Evolutionary conservation across 352 stramenopile species (phyloP), one percentile per base, ranked within the genome.

Genomic region (Lagenidium sp.): DNA sequence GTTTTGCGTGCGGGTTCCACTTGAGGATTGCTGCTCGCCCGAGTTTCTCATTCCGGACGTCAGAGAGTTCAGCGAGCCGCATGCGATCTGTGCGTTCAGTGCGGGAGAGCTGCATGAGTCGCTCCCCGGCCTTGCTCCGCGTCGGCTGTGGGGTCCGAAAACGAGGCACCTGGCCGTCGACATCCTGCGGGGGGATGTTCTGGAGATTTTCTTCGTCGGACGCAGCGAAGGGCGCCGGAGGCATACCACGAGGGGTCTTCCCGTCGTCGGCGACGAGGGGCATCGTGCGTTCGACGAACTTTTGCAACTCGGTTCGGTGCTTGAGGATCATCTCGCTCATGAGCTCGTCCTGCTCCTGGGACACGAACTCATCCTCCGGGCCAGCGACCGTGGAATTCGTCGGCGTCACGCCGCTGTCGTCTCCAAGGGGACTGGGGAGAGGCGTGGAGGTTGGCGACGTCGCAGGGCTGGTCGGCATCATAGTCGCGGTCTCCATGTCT

Each of bases 51-150:
- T 71, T 70, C 24, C 76, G 69, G 36, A 82, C 67, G 41, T 87
- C 68, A 44, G 73, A 87, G 16, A 93, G 64, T 36, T 93, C 80
- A 4, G 77, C 75, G 2, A 90, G 50, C 16, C 60, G 44, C 80
- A 93, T 90, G 32, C 80, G 77, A 41, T 93, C 75, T 6, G 60
- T 78, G 38, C 74, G 67, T 44, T 85, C 63, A 0, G 59, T 66
- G 24, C 59, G 57, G 23, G 70, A 80, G 4, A 83, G 51, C 35
- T 81, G 60, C 36, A 71, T 21, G 6, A 84, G 50, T 8, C 68
- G 54, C 44, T 82, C 67, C n/a, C 60, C 60, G 4, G 68, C 60
- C 6, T 63, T 55, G 38, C 54, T 57, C 20, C 61, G 50, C 20
- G 60, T 47, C 2, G 64, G 26, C 28, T 71, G 65, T 24, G 65